Conservation (phyloP, 2,329 filamentous ascomycete genomes). For the Pseudogymnoascus sp. region DNA sequence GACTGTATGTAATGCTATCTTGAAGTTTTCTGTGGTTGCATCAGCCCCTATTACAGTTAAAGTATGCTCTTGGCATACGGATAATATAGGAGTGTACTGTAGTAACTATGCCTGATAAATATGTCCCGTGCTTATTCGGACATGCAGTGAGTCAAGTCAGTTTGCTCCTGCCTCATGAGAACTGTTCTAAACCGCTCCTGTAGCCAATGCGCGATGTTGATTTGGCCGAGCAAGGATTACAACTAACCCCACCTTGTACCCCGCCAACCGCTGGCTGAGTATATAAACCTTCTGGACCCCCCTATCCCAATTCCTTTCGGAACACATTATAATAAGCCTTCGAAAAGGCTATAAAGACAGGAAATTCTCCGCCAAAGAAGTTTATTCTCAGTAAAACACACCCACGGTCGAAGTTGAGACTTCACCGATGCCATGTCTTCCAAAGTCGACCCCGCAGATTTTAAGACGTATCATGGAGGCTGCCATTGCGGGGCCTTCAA, state of each 20-base stretch:
- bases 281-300: neutral
- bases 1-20: too few relatives aligned
- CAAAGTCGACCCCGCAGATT: neutral
- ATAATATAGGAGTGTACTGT: neutral
- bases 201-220: neutral
- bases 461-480: slow-evolving; percentile 41
- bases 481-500: slow-evolving; percentile 51
- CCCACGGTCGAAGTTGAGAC: neutral
- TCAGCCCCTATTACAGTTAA: neutral
- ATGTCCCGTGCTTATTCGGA: neutral
- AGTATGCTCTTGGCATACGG: neutral
- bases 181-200: neutral
- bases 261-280: neutral
- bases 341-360: neutral
- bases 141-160: neutral
- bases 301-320: neutral
- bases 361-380: neutral
- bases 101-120: neutral
- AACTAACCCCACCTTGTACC: slow-evolving; percentile 1
- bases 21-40: too few relatives aligned
- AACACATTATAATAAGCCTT: neutral
- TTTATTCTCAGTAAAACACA: neutral
- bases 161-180: neutral
- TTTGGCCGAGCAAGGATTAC: neutral
- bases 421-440: neutral